Evolutionary conservation across 2,329 filamentous ascomycete genomes (phyloP).

Genomic region (Ciborinia camelliae): DNA sequence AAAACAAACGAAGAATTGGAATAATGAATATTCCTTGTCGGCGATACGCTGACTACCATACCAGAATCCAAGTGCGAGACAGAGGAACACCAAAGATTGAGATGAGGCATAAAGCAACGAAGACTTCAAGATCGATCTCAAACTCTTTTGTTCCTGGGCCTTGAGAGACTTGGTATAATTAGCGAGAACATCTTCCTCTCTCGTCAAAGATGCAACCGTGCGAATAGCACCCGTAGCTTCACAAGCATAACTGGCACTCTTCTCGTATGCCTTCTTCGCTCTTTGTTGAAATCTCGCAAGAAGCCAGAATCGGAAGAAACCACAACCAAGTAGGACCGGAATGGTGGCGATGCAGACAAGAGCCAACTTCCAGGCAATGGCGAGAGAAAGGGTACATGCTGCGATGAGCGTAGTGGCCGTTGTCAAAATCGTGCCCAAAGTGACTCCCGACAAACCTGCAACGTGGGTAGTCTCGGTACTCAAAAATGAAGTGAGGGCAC

Average conservation of each 20-base stretch:
- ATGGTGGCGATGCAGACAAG: conserved; percentile 78
- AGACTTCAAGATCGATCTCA: conserved; percentile 72
- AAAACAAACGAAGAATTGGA: conserved; percentile 92
- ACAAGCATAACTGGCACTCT: conserved; percentile 81
- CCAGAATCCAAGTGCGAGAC: conserved; percentile 88
- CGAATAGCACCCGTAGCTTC: conserved; percentile 93
- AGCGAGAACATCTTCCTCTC: conserved; percentile 74
- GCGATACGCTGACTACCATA: conserved; percentile 78
- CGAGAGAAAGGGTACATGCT: conserved; percentile 66
- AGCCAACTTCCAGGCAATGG: conserved; percentile 83
- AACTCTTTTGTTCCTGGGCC: conserved; percentile 61
- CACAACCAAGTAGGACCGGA: conserved; percentile 72
- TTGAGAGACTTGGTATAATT: conserved; percentile 68
- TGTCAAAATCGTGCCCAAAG: conserved; percentile 80
- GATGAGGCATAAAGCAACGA: conserved; percentile 78
- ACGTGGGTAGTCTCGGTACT: conserved; percentile 88
- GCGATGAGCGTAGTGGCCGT: conserved; percentile 76
- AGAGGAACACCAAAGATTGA: conserved; percentile 79
- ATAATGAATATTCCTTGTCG: conserved; percentile 66
- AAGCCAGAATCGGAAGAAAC: conserved; percentile 86
- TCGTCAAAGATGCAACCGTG: conserved; percentile 85
- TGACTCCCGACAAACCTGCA: conserved; percentile 81
- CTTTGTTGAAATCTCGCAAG: conserved; percentile 74
- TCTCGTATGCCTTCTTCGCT: conserved; percentile 74
- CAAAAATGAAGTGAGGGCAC: conserved; percentile 82